Evolutionary conservation across 148 eudicot genomes (phyloP), one percentile per base, ranked within the genome.

Genomic region (Polygonum maritimum): DNA sequence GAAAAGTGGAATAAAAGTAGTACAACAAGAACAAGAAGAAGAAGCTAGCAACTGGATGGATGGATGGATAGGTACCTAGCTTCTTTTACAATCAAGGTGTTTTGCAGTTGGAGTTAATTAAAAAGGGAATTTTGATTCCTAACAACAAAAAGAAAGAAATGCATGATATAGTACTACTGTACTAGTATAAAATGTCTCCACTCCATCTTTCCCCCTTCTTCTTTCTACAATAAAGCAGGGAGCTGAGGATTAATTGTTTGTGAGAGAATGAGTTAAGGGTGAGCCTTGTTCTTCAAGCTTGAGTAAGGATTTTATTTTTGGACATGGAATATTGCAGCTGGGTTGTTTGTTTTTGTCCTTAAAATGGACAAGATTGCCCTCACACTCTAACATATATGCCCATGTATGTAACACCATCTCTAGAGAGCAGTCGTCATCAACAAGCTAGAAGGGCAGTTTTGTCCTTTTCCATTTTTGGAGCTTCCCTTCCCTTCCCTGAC

Each of bases 81-180:
- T 65, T 65, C 71, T 65, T 65, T 33, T 65, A 65, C 71, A 65
- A 65, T 65, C 71, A 65, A 65, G 40, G 71, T 65, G 41, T 65
- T 65, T 65, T 65, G 71, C 41, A 65, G 19, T 65, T 65, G 19
- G n/a, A 65, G 36, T 7, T 35, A 15, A 16, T 55, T 19, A 26
- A 60, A 60, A 60, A 60, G 33, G 67, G 36, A 31, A 60, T 60
- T 31, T 65, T 13, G 8, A 65, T 65, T 65, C 41, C 38, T 7
- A 55, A 55, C 26, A 55, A n/a, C 9, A n/a, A 18, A 54, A 54
- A 15, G 16, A 0, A 5, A 21, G 10, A 58, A 22, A 26, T 1
- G 3, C 2, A 57, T 58, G 21, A 52, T 52, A 52, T 16, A 26
- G 31, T 26, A 26, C 31, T n/a, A 26, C 31, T 26, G 31, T 26